Evolutionary conservation across 192 early-diverging fungal genomes (phyloP).

Genomic region (Powellomyces hirtus): DNA sequence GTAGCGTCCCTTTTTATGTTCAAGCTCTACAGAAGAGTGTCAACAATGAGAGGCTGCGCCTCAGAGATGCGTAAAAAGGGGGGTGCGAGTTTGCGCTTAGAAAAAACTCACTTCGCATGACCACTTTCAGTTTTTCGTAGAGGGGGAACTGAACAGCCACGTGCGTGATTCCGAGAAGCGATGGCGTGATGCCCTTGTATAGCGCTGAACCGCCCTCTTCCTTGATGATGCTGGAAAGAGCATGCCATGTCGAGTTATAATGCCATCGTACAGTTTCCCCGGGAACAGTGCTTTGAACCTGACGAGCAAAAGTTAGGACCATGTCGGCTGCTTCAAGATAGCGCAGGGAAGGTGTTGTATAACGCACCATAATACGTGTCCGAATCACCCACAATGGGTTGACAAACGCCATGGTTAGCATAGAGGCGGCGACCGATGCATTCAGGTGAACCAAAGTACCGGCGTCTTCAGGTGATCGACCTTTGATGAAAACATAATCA

Average conservation of each 20-base stretch:
- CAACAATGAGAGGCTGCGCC: not conserved
- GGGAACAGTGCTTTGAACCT: not conserved
- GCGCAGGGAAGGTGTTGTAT: not conserved
- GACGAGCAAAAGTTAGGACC: not conserved
- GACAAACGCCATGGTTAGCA: constrained; percentile 70
- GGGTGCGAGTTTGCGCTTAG: not conserved
- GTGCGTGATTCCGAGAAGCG: constrained; percentile 89
- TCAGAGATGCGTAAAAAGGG: not conserved
- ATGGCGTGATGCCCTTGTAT: constrained; percentile 89
- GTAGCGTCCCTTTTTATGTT: not conserved
- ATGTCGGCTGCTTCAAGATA: not conserved
- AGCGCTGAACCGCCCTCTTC: constrained; percentile 79
- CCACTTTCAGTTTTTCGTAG: constrained; percentile 83
- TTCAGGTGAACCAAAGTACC: constrained; percentile 44
- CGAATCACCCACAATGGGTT: constrained; percentile 94
- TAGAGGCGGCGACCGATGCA: constrained; percentile 83
- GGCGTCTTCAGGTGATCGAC: constrained; percentile 19
- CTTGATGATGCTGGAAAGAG: constrained; percentile 70
- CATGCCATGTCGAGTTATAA: constrained; percentile 81
- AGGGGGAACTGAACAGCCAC: constrained; percentile 94
- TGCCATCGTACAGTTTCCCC: constrained; percentile 20
- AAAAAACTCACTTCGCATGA: constrained; percentile 21
- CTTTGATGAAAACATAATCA: not conserved
- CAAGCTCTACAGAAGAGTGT: not conserved
- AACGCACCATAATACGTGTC: constrained; percentile 77